phyloP scores from a whole-genome alignment of 208 protist genomes.

The Trypanosoma boissoni region DNA sequence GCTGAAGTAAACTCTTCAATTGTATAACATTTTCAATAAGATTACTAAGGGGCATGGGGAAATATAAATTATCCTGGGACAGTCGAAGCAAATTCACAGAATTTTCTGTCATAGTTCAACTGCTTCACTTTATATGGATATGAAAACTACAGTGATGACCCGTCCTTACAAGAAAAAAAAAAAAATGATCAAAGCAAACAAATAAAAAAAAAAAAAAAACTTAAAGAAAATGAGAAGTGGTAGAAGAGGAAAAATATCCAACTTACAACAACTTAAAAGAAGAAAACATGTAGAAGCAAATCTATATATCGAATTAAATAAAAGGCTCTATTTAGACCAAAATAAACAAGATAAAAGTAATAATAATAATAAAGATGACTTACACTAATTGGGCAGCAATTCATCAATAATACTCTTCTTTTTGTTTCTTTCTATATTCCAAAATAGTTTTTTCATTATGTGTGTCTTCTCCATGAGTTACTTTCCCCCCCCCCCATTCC shows the following conservation, averaged over 20 bases:
- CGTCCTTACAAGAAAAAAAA: constrained; percentile 12
- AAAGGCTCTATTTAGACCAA: no score
- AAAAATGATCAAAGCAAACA: constrained; percentile 7
- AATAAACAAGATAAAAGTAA: not conserved
- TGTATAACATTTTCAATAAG: constrained; percentile 81
- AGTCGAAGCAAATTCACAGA: constrained; percentile 36
- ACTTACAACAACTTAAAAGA: not conserved
- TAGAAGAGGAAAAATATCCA: not conserved
- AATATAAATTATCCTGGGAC: constrained; percentile 77
- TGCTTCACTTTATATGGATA: constrained; percentile 7
- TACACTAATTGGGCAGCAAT: no score
- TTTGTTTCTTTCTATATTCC: no score
- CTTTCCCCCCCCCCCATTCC: no score
- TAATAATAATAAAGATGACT: not conserved
- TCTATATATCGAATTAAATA: no score
- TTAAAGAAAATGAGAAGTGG: not conserved
- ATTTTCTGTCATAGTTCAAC: constrained; percentile 15
- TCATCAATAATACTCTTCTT: no score
- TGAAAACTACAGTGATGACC: no score
- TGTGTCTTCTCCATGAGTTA: no score
- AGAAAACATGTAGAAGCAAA: not conserved
- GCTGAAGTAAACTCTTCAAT: constrained; percentile 48
- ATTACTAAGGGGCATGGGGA: constrained; percentile 68
- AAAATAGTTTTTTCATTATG: no score
- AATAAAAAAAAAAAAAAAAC: constrained; percentile 6